Evolutionary conservation across 768 basidiomycete species (phyloP), one percentile per base, ranked within the genome.

Genomic region (Dentipellis sp.): DNA sequence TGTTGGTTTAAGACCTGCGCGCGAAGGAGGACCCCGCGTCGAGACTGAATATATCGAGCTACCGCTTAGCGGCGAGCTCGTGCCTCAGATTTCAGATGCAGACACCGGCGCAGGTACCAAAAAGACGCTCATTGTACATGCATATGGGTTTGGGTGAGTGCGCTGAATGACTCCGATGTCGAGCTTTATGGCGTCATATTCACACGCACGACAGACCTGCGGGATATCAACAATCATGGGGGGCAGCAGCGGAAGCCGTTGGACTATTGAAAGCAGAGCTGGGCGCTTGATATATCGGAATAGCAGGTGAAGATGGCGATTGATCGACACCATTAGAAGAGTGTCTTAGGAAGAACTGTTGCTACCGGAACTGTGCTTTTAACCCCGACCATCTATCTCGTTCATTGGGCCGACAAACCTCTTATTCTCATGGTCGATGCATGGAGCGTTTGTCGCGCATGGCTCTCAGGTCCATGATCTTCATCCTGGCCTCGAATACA

Each of bases 121-220:
- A 49, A 57, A 63, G 21, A 64, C 71, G 62, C 57, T 61, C 11
- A 75, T 82, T 2, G 71, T 81, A 17, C 82, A 84, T 67, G 79
- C 80, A 22, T 84, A 84, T 65, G 82, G 82, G 6, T 79, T 83
- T 38, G 82, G 82, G 77, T 78, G 42, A 54, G 12, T 10, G 19
- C 34, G 65, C 62, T 47, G 55, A 65, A 59, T 58, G 48, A 17
- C 9, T 59, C 59, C 14, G 39, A 17, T 51, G 38, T 29, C 34
- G 7, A 45, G 7, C 10, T 51, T 56, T 19, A 5, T 22, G 37
- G 40, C 38, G 42, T 16, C 19, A 16, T 38, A 29, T 34, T 9
- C 55, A 36, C 21, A 46, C 17, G 34, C 17, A 49, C 64, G 23
- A 29, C 55, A 68, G 67, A n/a, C 51, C 61, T n/a, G 63, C 66